A percentile compares a stretch with the other conserved stretches of the same genome.
Evolutionary conservation across 345 rosid genomes (phyloP).

Genomic region (Microthlaspi erraticum): DNA sequence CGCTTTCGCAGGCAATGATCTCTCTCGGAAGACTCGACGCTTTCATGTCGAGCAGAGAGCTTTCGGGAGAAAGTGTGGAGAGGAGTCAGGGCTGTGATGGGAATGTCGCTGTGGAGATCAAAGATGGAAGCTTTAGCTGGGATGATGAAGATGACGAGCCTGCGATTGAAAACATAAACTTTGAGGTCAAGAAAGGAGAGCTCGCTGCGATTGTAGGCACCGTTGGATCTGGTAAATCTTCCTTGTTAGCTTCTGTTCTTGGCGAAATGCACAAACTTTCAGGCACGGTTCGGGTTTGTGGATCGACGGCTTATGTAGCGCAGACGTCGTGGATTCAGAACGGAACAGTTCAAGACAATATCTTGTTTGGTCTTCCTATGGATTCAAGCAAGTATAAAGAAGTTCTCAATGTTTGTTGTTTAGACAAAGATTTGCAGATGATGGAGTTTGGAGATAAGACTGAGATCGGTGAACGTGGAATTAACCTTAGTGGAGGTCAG

Average conservation of each 20-base stretch:
- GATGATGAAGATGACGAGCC: conserved; percentile 83
- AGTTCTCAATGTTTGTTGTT: conserved; percentile 76
- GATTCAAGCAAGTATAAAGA: conserved; percentile 61
- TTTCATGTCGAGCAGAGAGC: conserved; percentile 81
- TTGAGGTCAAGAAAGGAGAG: conserved; percentile 77
- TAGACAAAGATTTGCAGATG: conserved; percentile 89
- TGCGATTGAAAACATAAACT: conserved; percentile 63
- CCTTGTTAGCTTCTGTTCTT: conserved; percentile 78
- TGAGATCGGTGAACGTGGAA: conserved; percentile 97
- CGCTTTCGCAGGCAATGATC: conserved; percentile 91
- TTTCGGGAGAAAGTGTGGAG: conserved; percentile 61
- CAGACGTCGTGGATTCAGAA: conserved; percentile 97
- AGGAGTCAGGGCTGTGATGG: conserved; percentile 64
- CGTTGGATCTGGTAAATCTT: conserved; percentile 93
- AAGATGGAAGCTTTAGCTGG: conserved; percentile 82
- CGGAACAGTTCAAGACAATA: conserved; percentile 89
- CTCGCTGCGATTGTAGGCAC: conserved; percentile 90
- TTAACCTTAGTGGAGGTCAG: conserved; percentile 98
- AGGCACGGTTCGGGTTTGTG: conserved; percentile 83
- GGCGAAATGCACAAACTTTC: conserved; percentile 96
- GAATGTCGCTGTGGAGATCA: conserved; percentile 64
- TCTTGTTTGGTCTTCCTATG: conserved; percentile 89
- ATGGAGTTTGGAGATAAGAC: conserved; percentile 97
- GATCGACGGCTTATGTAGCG: conserved; percentile 87
- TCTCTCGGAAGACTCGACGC: conserved; percentile 79